Base-by-base conservation (phyloP, 2,329 filamentous ascomycete genomes). In the Exserohilum turcica region DNA sequence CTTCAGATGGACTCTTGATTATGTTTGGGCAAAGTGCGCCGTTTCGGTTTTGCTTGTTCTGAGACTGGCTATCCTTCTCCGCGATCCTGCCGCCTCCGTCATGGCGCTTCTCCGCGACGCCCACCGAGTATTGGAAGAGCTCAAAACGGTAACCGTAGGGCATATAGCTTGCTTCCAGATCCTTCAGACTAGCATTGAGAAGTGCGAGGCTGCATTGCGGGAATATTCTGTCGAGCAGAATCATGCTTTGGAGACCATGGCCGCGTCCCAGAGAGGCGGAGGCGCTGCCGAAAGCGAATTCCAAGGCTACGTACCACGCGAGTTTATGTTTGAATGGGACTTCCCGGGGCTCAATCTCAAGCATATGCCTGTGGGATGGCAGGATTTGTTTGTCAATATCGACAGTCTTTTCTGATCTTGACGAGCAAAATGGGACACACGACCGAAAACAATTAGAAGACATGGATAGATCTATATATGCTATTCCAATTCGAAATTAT, bases 321-420 rank as follows among this genome's bases (percentile, higher is more conserved):
- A 84, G 51, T 84, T 84, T 55, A 76, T 82, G 0, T 79, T 82
- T n/a, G 81, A 84, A 52, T 84, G 81, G 82, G 80, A 83, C 54
- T 84, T 84, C 55, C 81, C 82, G 0, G 81, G 80, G 0, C 61
- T 84, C 31, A 82, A 79, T 72, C 48, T 84, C 36, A 78, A 79
- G 60, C 80, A 80, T 61, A 75, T 79, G 36, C 78, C 79, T 0
- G 71, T 76, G 9, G 74, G 74, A 5, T 80, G 78, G 75, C 78
- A 81, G 48, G 76, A 79, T 54, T 70, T 79, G 53, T 80, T 81
- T 52, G 74, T 77, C 3, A 76, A 81, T 51, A 76, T 80, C 12
- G 70, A 72, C 28, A 61, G 56, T n/a, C 50, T 73, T 19, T 67
- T 72, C 27, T 73, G 44, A 60, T 15, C 9, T 0, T 15, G 13